Evolutionary conservation across 129 eudicot species (phyloP), one percentile per base, ranked within the genome.

Genomic region (Artemisia argyi): DNA sequence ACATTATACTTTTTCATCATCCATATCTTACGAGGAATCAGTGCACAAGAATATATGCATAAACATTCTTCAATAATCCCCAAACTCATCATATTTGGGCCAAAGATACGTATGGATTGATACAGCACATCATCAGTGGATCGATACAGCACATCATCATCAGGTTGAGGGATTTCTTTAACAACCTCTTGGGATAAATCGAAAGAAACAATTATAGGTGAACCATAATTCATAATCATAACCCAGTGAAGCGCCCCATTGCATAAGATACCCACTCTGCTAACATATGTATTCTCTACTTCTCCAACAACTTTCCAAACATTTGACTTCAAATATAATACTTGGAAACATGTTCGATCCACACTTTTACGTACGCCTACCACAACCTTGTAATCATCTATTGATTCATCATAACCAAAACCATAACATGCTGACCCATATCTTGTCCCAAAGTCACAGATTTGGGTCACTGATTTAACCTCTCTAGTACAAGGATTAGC

Each of bases 401-500:
- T 35, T 4, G n/a, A 65, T 44, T 51, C 18, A 65, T 65, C 69
- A 65, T 65, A 65, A 7, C 69, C 69, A 44, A 65, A 65, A 6
- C 69, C 69, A 50, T 51, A 65, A 65, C 53, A 35, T 8, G 32
- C 6, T 17, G 15, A 32, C 19, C 12, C 35, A 3, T 51, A 12
- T 3, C 7, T 13, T 60, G 15, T 26, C 44, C 14, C 15, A 12
- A 11, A 17, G 65, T 15, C 3, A 7, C 69, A 14, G 10, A 49
- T 7, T 7, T 64, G 44, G 14, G 46, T 39, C 7, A 65, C 14
- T 42, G 1, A 3, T 65, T 65, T 35, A 12, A 35, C 16, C 53
- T 65, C 53, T 18, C 69, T 46, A 65, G 53, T 65, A 8, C n/a
- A 44, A 19, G 69, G 69, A 65, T 65, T 65, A 14, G 52, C 53